Conservation (phyloP, 163 green algal species). For the Coccomyxa subellipsoidea region DNA sequence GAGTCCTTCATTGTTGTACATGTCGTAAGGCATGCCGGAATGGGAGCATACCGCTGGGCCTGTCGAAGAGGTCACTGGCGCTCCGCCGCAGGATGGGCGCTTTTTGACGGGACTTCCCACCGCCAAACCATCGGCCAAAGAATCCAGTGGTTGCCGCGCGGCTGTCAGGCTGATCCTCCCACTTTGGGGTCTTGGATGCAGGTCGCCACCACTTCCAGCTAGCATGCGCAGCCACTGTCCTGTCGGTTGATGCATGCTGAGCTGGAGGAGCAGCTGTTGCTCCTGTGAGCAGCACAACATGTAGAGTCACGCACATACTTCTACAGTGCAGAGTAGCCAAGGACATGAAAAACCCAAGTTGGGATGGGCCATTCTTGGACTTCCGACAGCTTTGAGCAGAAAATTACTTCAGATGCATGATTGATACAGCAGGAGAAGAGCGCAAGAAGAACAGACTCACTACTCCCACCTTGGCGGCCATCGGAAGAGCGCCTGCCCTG, state of each 20-base stretch:
- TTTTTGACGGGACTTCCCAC: neutral
- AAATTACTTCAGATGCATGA: neutral
- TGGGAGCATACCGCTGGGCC: conserved; percentile 24
- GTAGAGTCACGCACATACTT: no score
- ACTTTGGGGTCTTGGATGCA: neutral
- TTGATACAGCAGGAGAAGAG: no score
- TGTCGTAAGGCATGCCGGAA: neutral
- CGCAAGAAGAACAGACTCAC: neutral
- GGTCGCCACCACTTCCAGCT: neutral
- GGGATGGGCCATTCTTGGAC: neutral
- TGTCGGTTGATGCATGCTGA: neutral
- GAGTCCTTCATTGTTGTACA: neutral
- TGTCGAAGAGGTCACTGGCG: conserved; percentile 49
- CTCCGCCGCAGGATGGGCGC: conserved; percentile 24
- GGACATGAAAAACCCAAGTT: neutral
- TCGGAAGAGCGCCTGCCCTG: neutral
- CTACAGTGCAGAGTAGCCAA: no score
- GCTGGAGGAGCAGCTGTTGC: neutral
- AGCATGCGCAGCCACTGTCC: neutral
- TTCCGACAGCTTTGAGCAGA: neutral
- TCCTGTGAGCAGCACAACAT: neutral
- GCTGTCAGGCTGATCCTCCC: neutral
- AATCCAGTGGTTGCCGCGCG: neutral
- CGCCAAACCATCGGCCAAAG: neutral
- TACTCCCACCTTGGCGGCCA: neutral